phyloP scores from a whole-genome alignment of 257 asterid species.

The Przewalskia tangutica region DNA sequence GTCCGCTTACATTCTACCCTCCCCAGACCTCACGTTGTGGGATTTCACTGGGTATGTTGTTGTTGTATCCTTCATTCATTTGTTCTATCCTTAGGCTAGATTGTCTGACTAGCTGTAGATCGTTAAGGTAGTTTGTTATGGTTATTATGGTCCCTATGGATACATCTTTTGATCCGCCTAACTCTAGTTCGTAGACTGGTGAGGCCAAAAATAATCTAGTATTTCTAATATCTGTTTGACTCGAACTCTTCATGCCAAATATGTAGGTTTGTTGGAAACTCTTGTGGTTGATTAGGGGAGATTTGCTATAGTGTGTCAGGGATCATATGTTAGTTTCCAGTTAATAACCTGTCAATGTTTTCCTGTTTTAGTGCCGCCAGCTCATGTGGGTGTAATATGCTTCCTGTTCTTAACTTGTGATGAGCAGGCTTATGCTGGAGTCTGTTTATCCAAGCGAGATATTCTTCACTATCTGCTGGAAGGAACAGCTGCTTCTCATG shows the following conservation, averaged over 20 bases:
- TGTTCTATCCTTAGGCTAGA: neutral
- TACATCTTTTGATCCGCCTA: neutral
- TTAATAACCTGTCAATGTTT: neutral
- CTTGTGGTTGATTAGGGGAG: neutral
- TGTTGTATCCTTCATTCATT: neutral
- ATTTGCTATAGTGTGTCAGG: neutral
- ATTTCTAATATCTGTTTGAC: neutral
- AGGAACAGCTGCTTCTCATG: constrained; percentile 65
- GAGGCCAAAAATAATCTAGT: neutral
- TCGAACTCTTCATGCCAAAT: neutral
- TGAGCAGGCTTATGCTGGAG: constrained; percentile 61
- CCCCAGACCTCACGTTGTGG: no score
- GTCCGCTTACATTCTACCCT: no score
- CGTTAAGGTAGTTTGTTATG: neutral
- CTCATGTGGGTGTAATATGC: neutral
- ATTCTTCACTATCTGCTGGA: constrained; percentile 38
- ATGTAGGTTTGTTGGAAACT: neutral
- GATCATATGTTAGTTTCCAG: neutral
- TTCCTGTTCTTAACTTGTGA: constrained; percentile 7
- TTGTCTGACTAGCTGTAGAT: neutral
- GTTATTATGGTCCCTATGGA: neutral
- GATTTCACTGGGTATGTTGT: no score
- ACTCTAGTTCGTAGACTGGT: neutral
- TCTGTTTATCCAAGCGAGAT: constrained; percentile 55
- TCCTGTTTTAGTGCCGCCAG: neutral